Percentiles rank a stretch among this genome's conserved stretches.
phyloP scores from a whole-genome alignment of 352 stramenopile genomes.

The Peronospora farinosa region DNA sequence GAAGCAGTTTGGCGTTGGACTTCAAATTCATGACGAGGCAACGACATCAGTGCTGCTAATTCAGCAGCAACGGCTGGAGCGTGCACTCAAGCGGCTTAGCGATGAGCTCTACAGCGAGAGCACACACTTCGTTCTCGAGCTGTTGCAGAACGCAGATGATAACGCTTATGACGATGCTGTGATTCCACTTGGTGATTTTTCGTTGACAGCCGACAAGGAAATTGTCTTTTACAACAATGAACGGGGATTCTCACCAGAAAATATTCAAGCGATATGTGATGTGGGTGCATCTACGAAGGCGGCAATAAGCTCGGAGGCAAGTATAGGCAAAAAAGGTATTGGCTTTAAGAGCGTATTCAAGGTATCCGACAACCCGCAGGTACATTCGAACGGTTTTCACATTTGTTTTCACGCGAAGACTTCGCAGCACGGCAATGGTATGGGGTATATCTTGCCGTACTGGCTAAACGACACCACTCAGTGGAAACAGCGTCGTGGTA shows the following conservation, averaged over 20 bases:
- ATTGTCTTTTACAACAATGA: slow-evolving; percentile 87
- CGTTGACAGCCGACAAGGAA: slow-evolving; percentile 34
- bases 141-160: slow-evolving; percentile 87
- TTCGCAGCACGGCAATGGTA: slow-evolving; percentile 32
- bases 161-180: slow-evolving; percentile 49
- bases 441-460: slow-evolving; percentile 78
- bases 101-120: slow-evolving; percentile 84
- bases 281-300: slow-evolving; percentile 82
- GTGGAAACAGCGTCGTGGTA: slow-evolving; percentile 44
- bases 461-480: slow-evolving; percentile 50
- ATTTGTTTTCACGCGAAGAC: slow-evolving; percentile 71
- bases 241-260: slow-evolving; percentile 56
- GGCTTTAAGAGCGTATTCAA: slow-evolving; percentile 91
- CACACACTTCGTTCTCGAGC: slow-evolving; percentile 84
- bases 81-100: slow-evolving; percentile 78
- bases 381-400: slow-evolving; percentile 87
- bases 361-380: slow-evolving; percentile 70
- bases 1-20: slow-evolving; percentile 72
- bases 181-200: slow-evolving; percentile 54
- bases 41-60: slow-evolving; percentile 52
- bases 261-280: slow-evolving; percentile 83
- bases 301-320: slow-evolving; percentile 25
- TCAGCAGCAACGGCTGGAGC: slow-evolving; percentile 76
- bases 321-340: slow-evolving; percentile 88
- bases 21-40: slow-evolving; percentile 53